phyloP scores from a whole-genome alignment of 2,329 filamentous ascomycete species.

The Fusarium pilosicola region DNA sequence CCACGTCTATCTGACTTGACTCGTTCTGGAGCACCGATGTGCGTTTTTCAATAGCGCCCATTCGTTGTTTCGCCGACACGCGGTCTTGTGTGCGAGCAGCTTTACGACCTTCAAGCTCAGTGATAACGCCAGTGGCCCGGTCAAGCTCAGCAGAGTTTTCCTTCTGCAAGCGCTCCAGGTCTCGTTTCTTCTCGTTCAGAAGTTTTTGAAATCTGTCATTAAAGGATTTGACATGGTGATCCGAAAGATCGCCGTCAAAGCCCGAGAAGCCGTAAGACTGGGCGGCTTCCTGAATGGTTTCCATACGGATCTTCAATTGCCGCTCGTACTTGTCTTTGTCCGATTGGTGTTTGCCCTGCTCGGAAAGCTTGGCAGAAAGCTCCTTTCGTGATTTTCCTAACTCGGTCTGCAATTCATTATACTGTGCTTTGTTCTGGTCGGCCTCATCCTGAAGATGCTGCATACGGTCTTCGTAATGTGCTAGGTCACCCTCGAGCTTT shows the following conservation, averaged over 20 bases:
- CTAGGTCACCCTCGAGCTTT: slow-evolving; percentile 75
- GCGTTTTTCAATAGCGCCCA: slow-evolving; percentile 77
- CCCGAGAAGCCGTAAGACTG: slow-evolving; percentile 82
- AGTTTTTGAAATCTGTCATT: slow-evolving; percentile 80
- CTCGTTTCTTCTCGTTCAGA: slow-evolving; percentile 79
- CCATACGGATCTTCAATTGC: slow-evolving; percentile 76
- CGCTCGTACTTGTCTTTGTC: slow-evolving; percentile 89
- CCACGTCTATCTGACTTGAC: slow-evolving; percentile 77
- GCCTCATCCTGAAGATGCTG: slow-evolving; percentile 71
- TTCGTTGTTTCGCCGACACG: slow-evolving; percentile 76
- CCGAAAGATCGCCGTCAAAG: slow-evolving; percentile 81
- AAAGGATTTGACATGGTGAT: slow-evolving; percentile 79
- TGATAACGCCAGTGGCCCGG: slow-evolving; percentile 76
- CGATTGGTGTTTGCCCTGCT: slow-evolving; percentile 82
- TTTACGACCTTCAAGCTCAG: slow-evolving; percentile 78
- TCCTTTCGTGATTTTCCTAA: slow-evolving; percentile 57
- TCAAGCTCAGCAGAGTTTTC: slow-evolving; percentile 80
- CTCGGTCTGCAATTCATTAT: slow-evolving; percentile 69
- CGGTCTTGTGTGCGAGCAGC: slow-evolving; percentile 79
- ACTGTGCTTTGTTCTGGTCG: slow-evolving; percentile 70
- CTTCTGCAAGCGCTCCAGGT: slow-evolving; percentile 77
- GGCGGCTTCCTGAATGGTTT: slow-evolving; percentile 82
- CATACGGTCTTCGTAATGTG: slow-evolving; percentile 82
- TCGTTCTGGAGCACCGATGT: slow-evolving; percentile 73
- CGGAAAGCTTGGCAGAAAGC: slow-evolving; percentile 64